Conservation (phyloP, 2,329 filamentous ascomycete genomes). For the Beauveria australis region DNA sequence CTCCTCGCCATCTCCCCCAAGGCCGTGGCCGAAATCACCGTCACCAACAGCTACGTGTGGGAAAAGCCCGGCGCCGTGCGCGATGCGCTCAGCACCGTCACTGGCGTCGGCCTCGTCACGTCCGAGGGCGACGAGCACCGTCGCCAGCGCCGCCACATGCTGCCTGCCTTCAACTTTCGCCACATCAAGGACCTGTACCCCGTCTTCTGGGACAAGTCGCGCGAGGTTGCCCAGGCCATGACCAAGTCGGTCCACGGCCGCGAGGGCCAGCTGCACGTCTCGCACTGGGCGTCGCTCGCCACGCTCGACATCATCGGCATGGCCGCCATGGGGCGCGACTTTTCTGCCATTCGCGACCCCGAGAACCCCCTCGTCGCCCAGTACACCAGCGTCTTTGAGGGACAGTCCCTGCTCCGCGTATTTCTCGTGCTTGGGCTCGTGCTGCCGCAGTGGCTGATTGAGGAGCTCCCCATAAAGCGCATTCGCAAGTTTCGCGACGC, state of each 20-base stretch:
- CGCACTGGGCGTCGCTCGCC: constrained; percentile 55
- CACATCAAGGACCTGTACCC: constrained; percentile 81
- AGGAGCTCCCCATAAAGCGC: constrained; percentile 57
- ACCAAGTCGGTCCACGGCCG: constrained; percentile 27
- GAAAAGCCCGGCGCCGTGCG: constrained; percentile 51
- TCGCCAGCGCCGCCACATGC: constrained; percentile 67
- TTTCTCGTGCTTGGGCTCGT: constrained; percentile 53
- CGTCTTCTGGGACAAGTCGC: constrained; percentile 71
- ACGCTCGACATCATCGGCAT: constrained; percentile 70
- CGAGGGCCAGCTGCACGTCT: constrained; percentile 44
- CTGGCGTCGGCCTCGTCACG: constrained; percentile 66
- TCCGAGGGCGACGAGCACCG: constrained; percentile 91
- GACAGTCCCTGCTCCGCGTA: constrained; percentile 34
- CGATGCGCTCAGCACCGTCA: constrained; percentile 49
- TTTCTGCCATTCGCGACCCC: constrained; percentile 55
- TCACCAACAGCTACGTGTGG: constrained; percentile 62
- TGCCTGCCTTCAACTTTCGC: constrained; percentile 77
- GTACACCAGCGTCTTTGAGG: constrained; percentile 48
- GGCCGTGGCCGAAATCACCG: constrained; percentile 61
- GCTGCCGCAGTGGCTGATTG: constrained; percentile 54
- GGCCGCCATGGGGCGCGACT: constrained; percentile 64
- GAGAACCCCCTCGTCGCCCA: constrained; percentile 48
- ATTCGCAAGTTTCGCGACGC: constrained; percentile 58
- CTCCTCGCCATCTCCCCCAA: constrained; percentile 55
- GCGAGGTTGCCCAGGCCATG: constrained; percentile 59